These are phyloP conservation scores for Ajuga chamaepitys DNA, from an alignment of 257 asterid species.

Conservation along the genomic window DNA sequence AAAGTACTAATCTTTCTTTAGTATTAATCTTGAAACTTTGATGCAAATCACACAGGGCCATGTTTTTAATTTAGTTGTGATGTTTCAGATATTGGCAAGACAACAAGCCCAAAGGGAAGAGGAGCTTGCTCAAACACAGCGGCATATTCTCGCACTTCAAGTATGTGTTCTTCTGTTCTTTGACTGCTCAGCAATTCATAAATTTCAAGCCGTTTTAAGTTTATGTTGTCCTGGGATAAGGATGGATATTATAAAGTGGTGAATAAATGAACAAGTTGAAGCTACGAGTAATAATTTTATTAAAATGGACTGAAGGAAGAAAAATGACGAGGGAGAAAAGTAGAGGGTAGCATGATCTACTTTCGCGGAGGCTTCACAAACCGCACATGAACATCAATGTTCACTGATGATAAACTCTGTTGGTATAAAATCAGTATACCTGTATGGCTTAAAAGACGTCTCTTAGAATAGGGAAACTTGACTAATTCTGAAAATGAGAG, in stretches of 20 bases:
- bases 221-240: constrained; percentile 7
- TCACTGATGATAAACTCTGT: background rate
- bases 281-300: background rate
- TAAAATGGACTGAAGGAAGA: background rate
- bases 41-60: background rate
- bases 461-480: background rate
- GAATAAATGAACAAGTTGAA: background rate
- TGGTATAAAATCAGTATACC: background rate
- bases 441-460: background rate
- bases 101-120: constrained; percentile 99
- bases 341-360: background rate
- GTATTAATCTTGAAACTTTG: constrained; percentile 9
- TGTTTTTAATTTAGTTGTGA: constrained; percentile 20
- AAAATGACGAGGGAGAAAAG: background rate
- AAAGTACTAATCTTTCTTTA: background rate
- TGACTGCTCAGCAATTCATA: background rate
- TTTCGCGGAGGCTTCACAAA: background rate
- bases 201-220: background rate
- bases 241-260: constrained; percentile 3
- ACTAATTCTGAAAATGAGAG: background rate
- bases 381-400: background rate
- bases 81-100: constrained; percentile 86
- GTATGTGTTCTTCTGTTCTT: constrained; percentile 28
- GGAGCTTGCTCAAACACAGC: constrained; percentile 94
- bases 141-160: constrained; percentile 97